Conservation (phyloP, 495 filamentous ascomycete genomes). For the Aeminium ludgeri region DNA sequence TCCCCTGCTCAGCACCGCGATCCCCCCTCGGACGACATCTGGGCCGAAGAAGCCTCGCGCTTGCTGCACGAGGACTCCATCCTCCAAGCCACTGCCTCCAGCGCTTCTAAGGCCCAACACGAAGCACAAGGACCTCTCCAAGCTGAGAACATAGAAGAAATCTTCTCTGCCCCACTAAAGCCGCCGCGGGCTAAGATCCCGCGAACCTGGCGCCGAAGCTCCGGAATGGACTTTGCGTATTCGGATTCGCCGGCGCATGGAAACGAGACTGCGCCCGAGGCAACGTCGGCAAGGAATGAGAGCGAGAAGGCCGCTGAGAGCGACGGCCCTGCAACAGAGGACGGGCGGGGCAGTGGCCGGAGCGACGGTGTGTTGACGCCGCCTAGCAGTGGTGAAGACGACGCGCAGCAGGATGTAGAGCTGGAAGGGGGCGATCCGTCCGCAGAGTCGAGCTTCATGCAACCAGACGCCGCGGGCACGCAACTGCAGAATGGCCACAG, state of each 20-base stretch:
- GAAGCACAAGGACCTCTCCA: too few species aligned
- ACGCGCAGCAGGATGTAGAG: neutral
- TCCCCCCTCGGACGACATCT: too few species aligned
- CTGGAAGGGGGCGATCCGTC: constrained; percentile 2
- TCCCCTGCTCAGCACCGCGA: too few species aligned
- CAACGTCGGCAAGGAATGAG: constrained; percentile 2
- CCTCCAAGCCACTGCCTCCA: too few species aligned
- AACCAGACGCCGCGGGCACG: constrained; percentile 10
- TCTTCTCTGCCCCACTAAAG: constrained; percentile 13
- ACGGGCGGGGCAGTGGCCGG: constrained; percentile 5
- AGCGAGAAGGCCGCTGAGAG: constrained; percentile 2
- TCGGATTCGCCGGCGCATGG: constrained; percentile 15
- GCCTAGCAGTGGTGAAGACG: constrained; percentile 7
- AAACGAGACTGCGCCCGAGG: too few species aligned
- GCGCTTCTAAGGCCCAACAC: too few species aligned
- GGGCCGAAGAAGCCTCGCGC: constrained; percentile 29
- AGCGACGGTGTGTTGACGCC: constrained; percentile 13
- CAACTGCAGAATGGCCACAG: neutral
- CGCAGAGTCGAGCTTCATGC: too few species aligned
- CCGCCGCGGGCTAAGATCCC: constrained; percentile 27
- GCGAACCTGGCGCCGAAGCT: constrained; percentile 29
- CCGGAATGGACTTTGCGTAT: constrained; percentile 22
- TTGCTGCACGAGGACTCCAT: constrained; percentile 18
- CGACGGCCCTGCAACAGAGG: neutral
- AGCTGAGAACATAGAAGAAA: too few species aligned